phyloP scores from a whole-genome alignment of 2,329 filamentous ascomycete species.

The Ceratocystis harringtonii region DNA sequence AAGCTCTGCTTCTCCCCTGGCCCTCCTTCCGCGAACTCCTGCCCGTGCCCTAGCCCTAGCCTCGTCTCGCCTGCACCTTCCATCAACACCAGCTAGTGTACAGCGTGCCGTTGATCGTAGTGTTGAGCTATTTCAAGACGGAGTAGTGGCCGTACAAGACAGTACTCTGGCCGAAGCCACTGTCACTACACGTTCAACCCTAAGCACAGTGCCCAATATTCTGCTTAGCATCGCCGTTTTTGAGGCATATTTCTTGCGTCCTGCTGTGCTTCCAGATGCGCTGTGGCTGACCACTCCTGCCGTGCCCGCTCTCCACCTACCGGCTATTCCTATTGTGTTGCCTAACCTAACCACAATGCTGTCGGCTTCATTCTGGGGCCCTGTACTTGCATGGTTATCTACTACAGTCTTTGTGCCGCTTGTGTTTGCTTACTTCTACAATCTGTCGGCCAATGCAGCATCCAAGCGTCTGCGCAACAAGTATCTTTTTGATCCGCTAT shows the following conservation, averaged over 20 bases:
- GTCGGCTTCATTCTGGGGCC: constrained; percentile 68
- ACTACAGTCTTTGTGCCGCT: constrained; percentile 59
- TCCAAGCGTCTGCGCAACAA: constrained; percentile 30
- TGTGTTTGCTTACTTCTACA: constrained; percentile 75
- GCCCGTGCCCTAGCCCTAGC: constrained; percentile 39
- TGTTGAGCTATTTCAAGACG: constrained; percentile 47
- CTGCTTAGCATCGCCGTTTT: constrained; percentile 52
- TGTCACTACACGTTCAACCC: constrained; percentile 48
- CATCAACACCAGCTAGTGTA: constrained; percentile 65
- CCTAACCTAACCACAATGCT: constrained; percentile 72
- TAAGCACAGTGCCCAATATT: constrained; percentile 59
- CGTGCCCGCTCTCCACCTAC: constrained; percentile 38
- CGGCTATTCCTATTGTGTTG: constrained; percentile 47
- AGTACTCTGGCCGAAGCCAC: constrained; percentile 53
- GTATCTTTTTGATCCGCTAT: constrained; percentile 65
- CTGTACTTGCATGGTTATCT: constrained; percentile 58
- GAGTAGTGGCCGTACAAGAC: constrained; percentile 46
- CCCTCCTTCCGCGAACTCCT: constrained; percentile 21
- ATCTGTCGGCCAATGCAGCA: constrained; percentile 44
- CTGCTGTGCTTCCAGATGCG: constrained; percentile 53
- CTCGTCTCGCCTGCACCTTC: constrained; percentile 50
- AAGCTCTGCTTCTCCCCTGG: background rate
- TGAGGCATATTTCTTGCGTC: constrained; percentile 56
- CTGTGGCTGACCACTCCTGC: constrained; percentile 61
- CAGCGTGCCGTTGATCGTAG: constrained; percentile 61